phyloP scores from a whole-genome alignment of 1,139 yeast species.

The Zhuliangozyma parablackwelliae region DNA sequence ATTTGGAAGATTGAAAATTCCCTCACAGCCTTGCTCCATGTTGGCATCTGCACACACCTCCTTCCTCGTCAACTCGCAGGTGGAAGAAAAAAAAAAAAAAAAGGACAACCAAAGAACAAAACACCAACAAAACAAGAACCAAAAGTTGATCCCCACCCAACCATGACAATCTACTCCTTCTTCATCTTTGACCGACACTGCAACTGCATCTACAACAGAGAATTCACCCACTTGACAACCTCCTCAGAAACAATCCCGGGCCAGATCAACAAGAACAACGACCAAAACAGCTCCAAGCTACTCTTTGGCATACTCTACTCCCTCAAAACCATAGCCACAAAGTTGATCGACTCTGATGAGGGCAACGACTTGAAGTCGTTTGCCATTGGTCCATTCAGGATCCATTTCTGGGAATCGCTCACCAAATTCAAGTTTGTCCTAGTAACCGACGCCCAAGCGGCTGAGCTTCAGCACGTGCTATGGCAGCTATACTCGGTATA shows the following conservation, averaged over 20 bases:
- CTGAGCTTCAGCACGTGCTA: conserved; percentile 56
- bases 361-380: conserved; percentile 58
- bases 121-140: too few relatives aligned
- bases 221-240: conserved; percentile 35
- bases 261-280: conserved; percentile 50
- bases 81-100: too few relatives aligned
- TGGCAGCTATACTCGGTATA: conserved; percentile 64
- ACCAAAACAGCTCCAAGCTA: conserved; percentile 67
- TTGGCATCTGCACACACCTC: too few relatives aligned
- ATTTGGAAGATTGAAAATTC: too few relatives aligned
- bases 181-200: conserved; percentile 90
- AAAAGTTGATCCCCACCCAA: not conserved
- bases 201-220: conserved; percentile 68
- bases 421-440: conserved; percentile 74
- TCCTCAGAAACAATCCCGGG: conserved; percentile 21
- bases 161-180: conserved; percentile 59
- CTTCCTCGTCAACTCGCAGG: too few relatives aligned
- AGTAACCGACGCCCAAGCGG: conserved; percentile 63
- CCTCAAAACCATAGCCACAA: conserved; percentile 66
- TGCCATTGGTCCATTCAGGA: conserved; percentile 67
- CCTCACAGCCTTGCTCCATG: too few relatives aligned
- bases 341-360: conserved; percentile 39
- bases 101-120: too few relatives aligned
- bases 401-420: conserved; percentile 78
- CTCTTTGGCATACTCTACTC: conserved; percentile 87